These are phyloP conservation scores for Yamadazyma taylorii DNA, from an alignment of 1,139 yeast species.

Conservation along the genomic window DNA sequence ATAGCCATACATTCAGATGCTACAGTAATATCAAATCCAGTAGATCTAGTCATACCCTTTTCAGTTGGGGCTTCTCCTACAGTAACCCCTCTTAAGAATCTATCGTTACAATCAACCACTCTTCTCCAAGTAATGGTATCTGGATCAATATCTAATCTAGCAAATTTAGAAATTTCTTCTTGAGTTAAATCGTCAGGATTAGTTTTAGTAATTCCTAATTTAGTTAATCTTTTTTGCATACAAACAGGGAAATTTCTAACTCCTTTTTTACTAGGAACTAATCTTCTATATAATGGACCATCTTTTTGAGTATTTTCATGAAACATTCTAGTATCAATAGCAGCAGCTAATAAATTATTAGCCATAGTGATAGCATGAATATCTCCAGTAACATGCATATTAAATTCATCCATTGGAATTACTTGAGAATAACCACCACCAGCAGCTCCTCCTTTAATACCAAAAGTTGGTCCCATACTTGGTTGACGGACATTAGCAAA, in stretches of 20 bases:
- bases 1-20: constrained; percentile 99
- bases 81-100: constrained; percentile 88
- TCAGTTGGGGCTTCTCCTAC: constrained; percentile 95
- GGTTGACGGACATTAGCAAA: constrained; percentile 98
- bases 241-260: constrained; percentile 73
- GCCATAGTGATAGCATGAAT: constrained; percentile 97
- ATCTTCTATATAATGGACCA: constrained; percentile 79
- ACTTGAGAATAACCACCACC: constrained; percentile 99
- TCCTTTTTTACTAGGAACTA: constrained; percentile 88
- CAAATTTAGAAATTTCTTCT: constrained; percentile 76
- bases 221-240: constrained; percentile 74
- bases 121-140: constrained; percentile 95
- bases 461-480: constrained; percentile 98
- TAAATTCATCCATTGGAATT: constrained; percentile 98
- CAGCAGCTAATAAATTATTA: constrained; percentile 93
- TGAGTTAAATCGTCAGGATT: constrained; percentile 80
- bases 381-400: constrained; percentile 97
- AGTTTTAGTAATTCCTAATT: constrained; percentile 78
- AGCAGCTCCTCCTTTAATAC: constrained; percentile 99
- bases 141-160: constrained; percentile 88
- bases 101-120: constrained; percentile 94
- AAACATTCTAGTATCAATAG: constrained; percentile 96
- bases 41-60: constrained; percentile 82
- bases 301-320: constrained; percentile 95
- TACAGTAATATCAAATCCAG: constrained; percentile 96